These are phyloP conservation scores for Fragilaria radians DNA, from an alignment of 108 stramenopile genomes.

Conservation along the genomic window DNA sequence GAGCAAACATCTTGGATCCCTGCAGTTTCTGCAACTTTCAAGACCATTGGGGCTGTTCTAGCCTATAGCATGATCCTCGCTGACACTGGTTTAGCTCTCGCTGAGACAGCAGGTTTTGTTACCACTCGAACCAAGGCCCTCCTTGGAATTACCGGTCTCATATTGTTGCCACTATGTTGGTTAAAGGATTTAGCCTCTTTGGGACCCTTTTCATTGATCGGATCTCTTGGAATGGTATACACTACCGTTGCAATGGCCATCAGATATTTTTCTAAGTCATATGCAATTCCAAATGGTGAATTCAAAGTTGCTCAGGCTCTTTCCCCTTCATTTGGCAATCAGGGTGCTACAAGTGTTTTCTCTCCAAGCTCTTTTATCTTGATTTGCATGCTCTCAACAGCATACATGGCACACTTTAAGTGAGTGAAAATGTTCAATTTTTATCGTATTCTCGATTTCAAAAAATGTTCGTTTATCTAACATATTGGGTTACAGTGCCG, in stretches of 20 bases:
- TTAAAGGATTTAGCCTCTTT: conserved; percentile 75
- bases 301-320: conserved; percentile 41
- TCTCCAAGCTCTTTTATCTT: conserved; percentile 74
- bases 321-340: conserved; percentile 63
- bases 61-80: conserved; percentile 95
- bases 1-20: conserved; percentile 76
- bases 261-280: conserved; percentile 76
- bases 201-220: conserved; percentile 81
- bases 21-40: conserved; percentile 69
- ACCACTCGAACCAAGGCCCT: conserved; percentile 54
- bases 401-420: conserved; percentile 75
- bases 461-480: neutral
- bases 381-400: conserved; percentile 95
- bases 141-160: conserved; percentile 49
- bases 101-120: conserved; percentile 13
- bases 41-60: conserved; percentile 83
- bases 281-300: conserved; percentile 35
- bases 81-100: conserved; percentile 71
- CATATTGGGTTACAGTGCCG: conserved; percentile 82
- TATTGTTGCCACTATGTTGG: conserved; percentile 88
- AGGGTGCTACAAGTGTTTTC: conserved; percentile 60
- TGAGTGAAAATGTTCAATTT: neutral
- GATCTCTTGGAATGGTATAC: conserved; percentile 83
- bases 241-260: conserved; percentile 73
- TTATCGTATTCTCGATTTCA: neutral